Evolutionary conservation across 2,329 filamentous ascomycete genomes (phyloP).

Genomic region (Xylariaceae sp.): DNA sequence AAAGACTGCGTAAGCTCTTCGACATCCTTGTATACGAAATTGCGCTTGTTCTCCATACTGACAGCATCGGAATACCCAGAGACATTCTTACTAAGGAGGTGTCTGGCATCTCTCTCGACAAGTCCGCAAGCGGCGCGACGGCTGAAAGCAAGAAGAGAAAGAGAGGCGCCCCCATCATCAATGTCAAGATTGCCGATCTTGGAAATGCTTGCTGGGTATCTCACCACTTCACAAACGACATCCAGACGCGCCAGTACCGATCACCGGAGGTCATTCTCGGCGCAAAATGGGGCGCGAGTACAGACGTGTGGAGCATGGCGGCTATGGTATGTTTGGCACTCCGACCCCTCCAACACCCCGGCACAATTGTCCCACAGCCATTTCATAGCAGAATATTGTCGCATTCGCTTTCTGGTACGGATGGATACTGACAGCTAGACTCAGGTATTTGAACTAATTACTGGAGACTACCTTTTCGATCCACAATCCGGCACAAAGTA

Average conservation of each 20-base stretch:
- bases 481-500: constrained; percentile 98
- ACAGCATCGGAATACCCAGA: constrained; percentile 39
- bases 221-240: constrained; percentile 98
- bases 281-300: constrained; percentile 98
- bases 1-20: constrained; percentile 76
- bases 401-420: neutral
- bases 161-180: constrained; percentile 62
- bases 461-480: constrained; percentile 96
- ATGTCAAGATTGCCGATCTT: constrained; percentile 97
- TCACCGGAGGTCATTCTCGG: constrained; percentile 96
- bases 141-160: constrained; percentile 63
- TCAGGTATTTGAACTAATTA: constrained; percentile 94
- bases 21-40: neutral
- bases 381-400: neutral
- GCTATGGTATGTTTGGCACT: constrained; percentile 70
- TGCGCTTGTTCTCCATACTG: constrained; percentile 5
- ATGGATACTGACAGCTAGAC: constrained; percentile 6
- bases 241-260: constrained; percentile 94
- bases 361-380: neutral
- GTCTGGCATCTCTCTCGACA: constrained; percentile 89
- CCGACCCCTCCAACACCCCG: neutral
- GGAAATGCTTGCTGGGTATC: constrained; percentile 98
- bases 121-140: constrained; percentile 41
- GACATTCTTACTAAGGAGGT: constrained; percentile 90
- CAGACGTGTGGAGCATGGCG: constrained; percentile 99